A percentile compares a stretch with the other conserved stretches of the same genome.
phyloP scores from a whole-genome alignment of 441 rosid species.

The Lagerstroemia fauriei region DNA sequence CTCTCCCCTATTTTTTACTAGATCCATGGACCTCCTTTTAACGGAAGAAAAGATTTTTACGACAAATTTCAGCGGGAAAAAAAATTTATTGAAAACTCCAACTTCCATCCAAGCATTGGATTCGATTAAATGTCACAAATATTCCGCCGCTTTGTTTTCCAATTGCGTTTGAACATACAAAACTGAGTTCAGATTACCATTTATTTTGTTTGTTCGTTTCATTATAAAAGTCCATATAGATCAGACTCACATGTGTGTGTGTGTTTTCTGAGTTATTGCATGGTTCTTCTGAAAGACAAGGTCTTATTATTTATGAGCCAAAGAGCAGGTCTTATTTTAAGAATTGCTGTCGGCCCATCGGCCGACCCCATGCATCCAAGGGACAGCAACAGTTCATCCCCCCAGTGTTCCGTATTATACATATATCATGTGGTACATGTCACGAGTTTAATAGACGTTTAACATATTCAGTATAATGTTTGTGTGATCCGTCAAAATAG shows the following conservation, averaged over 20 bases:
- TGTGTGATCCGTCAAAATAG: too few species aligned
- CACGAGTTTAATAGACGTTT: too few species aligned
- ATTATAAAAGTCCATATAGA: not conserved
- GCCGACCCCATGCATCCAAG: conserved; percentile 25
- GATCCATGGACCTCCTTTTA: too few species aligned
- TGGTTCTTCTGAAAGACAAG: conserved; percentile 1
- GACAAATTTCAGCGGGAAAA: too few species aligned
- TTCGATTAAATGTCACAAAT: not conserved
- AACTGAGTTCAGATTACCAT: not conserved
- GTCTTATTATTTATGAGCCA: not conserved
- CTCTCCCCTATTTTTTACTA: too few species aligned
- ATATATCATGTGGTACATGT: too few species aligned
- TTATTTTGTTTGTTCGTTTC: not conserved
- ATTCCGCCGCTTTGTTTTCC: not conserved
- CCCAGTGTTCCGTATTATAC: too few species aligned
- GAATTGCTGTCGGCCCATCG: conserved; percentile 14
- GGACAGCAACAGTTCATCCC: conserved; percentile 13
- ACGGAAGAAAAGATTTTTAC: too few species aligned
- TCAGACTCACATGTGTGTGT: conserved; percentile 3
- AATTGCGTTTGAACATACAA: not conserved
- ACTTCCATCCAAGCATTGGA: not conserved
- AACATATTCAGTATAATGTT: too few species aligned
- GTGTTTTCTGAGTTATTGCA: not conserved
- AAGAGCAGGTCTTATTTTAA: not conserved
- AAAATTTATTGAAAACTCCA: too few species aligned